Conservation (phyloP, 1,139 yeast genomes). For the Fermentozyma sake region DNA sequence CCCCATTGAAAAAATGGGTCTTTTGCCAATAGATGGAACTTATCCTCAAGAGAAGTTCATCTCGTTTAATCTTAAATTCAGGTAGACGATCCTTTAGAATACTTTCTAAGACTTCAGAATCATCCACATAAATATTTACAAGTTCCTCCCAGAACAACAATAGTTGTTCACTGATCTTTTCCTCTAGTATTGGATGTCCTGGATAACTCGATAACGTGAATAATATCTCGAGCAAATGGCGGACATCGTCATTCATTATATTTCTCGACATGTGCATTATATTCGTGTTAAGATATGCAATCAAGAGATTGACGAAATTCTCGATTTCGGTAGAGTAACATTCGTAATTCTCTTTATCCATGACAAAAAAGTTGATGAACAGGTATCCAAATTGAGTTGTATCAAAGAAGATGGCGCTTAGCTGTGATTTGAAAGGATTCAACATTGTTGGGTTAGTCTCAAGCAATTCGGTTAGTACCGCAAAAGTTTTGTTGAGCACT, state of each 20-base stretch:
- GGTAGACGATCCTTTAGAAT: conserved; percentile 21
- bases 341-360: conserved; percentile 18
- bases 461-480: conserved; percentile 39
- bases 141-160: conserved; percentile 79
- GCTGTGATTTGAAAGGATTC: conserved; percentile 16
- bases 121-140: conserved; percentile 59
- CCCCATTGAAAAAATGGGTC: conserved; percentile 26
- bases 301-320: conserved; percentile 47
- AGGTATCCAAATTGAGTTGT: conserved; percentile 33
- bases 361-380: conserved; percentile 22
- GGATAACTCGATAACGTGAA: conserved; percentile 56
- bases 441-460: conserved; percentile 45
- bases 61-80: conserved; percentile 25
- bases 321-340: conserved; percentile 42
- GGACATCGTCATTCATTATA: conserved; percentile 35
- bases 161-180: conserved; percentile 61
- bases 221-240: conserved; percentile 45
- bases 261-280: conserved; percentile 46
- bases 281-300: conserved; percentile 50
- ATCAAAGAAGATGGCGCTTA: conserved; percentile 33
- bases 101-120: conserved; percentile 38
- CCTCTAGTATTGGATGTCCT: conserved; percentile 62
- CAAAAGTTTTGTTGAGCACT: conserved; percentile 24
- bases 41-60: conserved; percentile 38
- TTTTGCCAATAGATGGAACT: conserved; percentile 62